Base-by-base conservation (phyloP, 2,329 filamentous ascomycete species). In the Neonectria sp. region DNA sequence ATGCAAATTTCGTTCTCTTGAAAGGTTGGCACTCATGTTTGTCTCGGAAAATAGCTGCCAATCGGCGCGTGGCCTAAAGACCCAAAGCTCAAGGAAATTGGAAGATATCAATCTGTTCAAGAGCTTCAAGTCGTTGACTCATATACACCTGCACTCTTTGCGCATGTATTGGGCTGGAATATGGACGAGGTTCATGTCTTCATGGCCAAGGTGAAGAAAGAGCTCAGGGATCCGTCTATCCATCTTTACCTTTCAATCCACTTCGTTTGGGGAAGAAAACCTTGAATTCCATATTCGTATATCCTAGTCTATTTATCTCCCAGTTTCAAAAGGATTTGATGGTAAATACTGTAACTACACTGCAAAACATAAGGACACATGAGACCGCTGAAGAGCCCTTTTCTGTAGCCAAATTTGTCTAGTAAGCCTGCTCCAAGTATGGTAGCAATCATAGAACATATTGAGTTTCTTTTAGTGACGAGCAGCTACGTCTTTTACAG, bases 191-290 rank as follows among this genome's bases (percentile, higher is more conserved):
- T 60, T 33, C 57, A 60, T 6, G 33, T 60, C 3, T 25, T 60
- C 11, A 52, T 60, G 29, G 57, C 57, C 46, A 60, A 60, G 35
- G 57, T 60, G 24, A 60, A 60, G 46, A 60, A 17, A 6, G 57
- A 60, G 6, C 35, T 60, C 17, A 60, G 40, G 6, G 31, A 60
- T 25, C 57, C 57, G 24, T 9, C 46, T 17, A 60, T 43, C 15
- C 57, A 60, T 43, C 57, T 60, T 9, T 60, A 60, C 25, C 27
- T 60, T 40, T 48, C 57, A 6, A 11, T 49, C 17, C 45, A 60
- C 13, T 40, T 60, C 8, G 35, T 60, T 11, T 60, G 48, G 33
- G 57, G 57, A 13, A 51, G 21, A 11, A 60, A 60, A 24, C 57
- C 57, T n/a, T 40, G 15, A n/a, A 6, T n/a, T 40, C 15, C 6